Evolutionary conservation across 1,139 yeast genomes (phyloP).

Genomic region (Lodderomyces orthopsilosis): DNA sequence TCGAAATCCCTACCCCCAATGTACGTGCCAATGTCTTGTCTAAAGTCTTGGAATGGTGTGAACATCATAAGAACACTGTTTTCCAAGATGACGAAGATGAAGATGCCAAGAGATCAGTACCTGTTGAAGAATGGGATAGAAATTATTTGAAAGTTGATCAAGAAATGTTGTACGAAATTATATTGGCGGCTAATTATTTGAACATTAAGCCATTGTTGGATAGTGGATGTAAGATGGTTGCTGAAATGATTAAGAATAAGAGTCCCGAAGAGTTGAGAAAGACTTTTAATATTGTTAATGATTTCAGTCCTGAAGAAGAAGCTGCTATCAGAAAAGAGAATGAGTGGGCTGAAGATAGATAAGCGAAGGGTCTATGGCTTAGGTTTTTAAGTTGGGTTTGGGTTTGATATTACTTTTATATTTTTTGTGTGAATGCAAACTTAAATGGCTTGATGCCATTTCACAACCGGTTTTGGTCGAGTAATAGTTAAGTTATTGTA

Average conservation of each 20-base stretch:
- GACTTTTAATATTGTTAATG: conserved; percentile 93
- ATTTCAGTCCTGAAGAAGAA: conserved; percentile 97
- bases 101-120: conserved; percentile 78
- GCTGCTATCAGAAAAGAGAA: conserved; percentile 96
- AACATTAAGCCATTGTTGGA: conserved; percentile 91
- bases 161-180: conserved; percentile 96
- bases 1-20: conserved; percentile 90
- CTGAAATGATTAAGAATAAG: conserved; percentile 96
- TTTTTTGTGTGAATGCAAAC: background rate
- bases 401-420: background rate
- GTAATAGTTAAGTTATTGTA: too few species aligned
- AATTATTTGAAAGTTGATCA: conserved; percentile 95
- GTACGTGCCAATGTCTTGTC: conserved; percentile 83
- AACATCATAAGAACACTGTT: conserved; percentile 84
- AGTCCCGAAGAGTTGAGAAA: conserved; percentile 95
- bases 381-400: background rate
- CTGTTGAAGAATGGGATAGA: conserved; percentile 95
- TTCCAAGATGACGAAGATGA: conserved; percentile 75
- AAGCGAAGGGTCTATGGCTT: conserved; percentile 8
- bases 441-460: too few species aligned
- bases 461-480: too few species aligned
- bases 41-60: conserved; percentile 96
- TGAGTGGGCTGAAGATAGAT: conserved; percentile 99
- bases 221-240: conserved; percentile 95
- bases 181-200: conserved; percentile 91